phyloP scores from a whole-genome alignment of 768 basidiomycete species.

The Tricholoma sp. region DNA sequence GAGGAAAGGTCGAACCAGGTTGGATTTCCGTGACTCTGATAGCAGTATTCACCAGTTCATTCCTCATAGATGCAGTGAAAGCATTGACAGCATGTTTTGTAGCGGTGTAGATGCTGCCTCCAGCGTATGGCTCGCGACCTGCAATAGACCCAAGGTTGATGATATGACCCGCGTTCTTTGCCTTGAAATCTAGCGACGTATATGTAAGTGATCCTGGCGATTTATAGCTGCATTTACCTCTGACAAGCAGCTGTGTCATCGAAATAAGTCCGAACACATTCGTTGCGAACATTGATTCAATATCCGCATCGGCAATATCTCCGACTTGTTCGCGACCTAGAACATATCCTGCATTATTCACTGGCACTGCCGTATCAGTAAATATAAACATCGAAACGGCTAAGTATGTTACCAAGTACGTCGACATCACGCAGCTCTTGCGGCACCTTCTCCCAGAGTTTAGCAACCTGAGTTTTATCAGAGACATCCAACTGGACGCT shows the following conservation, averaged over 20 bases:
- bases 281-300: conserved; percentile 80
- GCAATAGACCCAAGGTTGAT: conserved; percentile 97
- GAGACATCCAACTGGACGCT: conserved; percentile 74
- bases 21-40: conserved; percentile 94
- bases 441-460: conserved; percentile 69
- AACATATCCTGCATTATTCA: conserved; percentile 82
- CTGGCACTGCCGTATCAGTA: conserved; percentile 20
- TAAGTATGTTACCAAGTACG: conserved; percentile 59
- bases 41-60: conserved; percentile 87
- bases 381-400: not conserved
- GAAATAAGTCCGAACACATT: conserved; percentile 84
- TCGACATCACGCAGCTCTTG: conserved; percentile 69
- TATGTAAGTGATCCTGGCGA: not conserved
- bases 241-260: conserved; percentile 71
- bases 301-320: conserved; percentile 66
- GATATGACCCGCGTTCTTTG: conserved; percentile 74
- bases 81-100: conserved; percentile 85
- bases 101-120: conserved; percentile 90
- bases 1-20: conserved; percentile 52
- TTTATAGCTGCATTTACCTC: conserved; percentile 31
- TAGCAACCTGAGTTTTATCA: conserved; percentile 66
- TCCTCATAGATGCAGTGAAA: conserved; percentile 76
- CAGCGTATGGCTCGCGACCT: conserved; percentile 81
- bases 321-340: conserved; percentile 86
- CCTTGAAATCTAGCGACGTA: conserved; percentile 63